Conservation (phyloP, 2,329 filamentous ascomycete species). For the Sclerotinia minor region DNA sequence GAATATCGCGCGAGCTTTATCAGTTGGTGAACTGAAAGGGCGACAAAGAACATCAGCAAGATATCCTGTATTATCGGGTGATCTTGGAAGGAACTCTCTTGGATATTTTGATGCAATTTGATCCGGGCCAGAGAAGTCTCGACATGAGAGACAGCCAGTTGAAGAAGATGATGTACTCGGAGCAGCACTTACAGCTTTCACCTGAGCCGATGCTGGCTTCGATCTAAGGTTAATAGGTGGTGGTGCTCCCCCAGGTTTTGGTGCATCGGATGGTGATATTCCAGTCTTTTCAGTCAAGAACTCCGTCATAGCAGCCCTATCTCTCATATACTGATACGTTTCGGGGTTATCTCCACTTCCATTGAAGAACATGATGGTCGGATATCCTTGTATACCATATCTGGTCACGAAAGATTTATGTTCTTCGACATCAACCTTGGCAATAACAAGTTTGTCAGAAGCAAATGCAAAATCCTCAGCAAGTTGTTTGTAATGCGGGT, state of each 20-base stretch:
- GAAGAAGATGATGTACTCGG: slow-evolving; percentile 31
- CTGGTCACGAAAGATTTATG: slow-evolving; percentile 72
- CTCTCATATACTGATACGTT: slow-evolving; percentile 30
- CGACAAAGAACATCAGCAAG: slow-evolving; percentile 76
- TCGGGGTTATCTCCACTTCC: slow-evolving; percentile 32
- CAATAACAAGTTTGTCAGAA: slow-evolving; percentile 77
- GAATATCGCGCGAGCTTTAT: slow-evolving; percentile 91
- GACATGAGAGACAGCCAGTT: slow-evolving; percentile 72
- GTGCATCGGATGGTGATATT: slow-evolving; percentile 31
- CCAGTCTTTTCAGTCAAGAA: slow-evolving; percentile 38
- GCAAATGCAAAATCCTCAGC: slow-evolving; percentile 70
- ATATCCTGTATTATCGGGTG: slow-evolving; percentile 63
- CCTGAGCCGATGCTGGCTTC: slow-evolving; percentile 47
- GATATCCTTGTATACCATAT: slow-evolving; percentile 67
- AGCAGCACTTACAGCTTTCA: slow-evolving; percentile 46
- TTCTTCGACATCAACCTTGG: slow-evolving; percentile 89
- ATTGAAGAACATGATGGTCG: slow-evolving; percentile 91
- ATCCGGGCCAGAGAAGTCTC: slow-evolving; percentile 85
- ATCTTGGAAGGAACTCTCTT: slow-evolving; percentile 64
- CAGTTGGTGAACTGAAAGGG: slow-evolving; percentile 77
- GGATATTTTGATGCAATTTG: slow-evolving; percentile 75
- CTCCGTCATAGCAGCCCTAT: slow-evolving; percentile 31
- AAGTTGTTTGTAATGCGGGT: slow-evolving; percentile 82
- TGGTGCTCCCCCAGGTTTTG: slow-evolving; percentile 31
- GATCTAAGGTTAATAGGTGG: slow-evolving; percentile 39